Percentiles rank a stretch among this genome's conserved stretches.
These are phyloP conservation scores for Candida namnaoensis DNA, from an alignment of 805 yeast genomes.

Conservation along the genomic window DNA sequence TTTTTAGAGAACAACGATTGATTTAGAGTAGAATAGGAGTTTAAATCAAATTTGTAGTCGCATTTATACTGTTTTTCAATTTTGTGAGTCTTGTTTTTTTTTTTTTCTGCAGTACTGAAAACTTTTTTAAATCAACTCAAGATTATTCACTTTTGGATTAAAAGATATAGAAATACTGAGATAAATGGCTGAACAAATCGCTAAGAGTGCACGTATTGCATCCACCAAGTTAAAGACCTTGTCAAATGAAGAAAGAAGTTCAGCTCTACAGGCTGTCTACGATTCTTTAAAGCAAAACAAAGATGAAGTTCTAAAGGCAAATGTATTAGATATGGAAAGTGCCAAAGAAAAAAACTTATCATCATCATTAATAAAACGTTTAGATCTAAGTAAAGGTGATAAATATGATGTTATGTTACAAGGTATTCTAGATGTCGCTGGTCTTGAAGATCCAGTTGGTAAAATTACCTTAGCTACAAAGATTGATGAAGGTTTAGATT, in stretches of 20 bases:
- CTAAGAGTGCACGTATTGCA: conserved; percentile 73
- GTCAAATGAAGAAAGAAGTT: conserved; percentile 61
- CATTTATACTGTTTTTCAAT: too few relatives aligned
- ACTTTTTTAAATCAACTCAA: too few relatives aligned
- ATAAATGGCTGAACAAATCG: conserved; percentile 58
- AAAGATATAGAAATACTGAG: not conserved
- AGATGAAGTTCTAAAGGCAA: conserved; percentile 60
- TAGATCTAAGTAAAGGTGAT: conserved; percentile 74
- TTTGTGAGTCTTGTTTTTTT: too few relatives aligned
- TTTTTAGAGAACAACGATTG: too few relatives aligned
- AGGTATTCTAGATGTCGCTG: conserved; percentile 88
- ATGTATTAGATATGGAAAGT: conserved; percentile 61
- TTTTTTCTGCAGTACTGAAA: too few relatives aligned
- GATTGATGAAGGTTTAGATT: conserved; percentile 81
- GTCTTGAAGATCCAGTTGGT: conserved; percentile 89
- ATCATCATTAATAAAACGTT: conserved; percentile 67
- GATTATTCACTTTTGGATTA: too few relatives aligned
- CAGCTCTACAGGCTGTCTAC: conserved; percentile 64
- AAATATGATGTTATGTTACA: conserved; percentile 92
- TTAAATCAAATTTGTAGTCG: too few relatives aligned
- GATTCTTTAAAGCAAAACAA: conserved; percentile 56
- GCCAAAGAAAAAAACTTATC: conserved; percentile 60
- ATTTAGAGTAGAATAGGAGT: too few relatives aligned
- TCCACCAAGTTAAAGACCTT: conserved; percentile 78
- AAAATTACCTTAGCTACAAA: conserved; percentile 73